Conservation (phyloP, 2,329 filamentous ascomycete species). For the Fonsecaea monophora region DNA sequence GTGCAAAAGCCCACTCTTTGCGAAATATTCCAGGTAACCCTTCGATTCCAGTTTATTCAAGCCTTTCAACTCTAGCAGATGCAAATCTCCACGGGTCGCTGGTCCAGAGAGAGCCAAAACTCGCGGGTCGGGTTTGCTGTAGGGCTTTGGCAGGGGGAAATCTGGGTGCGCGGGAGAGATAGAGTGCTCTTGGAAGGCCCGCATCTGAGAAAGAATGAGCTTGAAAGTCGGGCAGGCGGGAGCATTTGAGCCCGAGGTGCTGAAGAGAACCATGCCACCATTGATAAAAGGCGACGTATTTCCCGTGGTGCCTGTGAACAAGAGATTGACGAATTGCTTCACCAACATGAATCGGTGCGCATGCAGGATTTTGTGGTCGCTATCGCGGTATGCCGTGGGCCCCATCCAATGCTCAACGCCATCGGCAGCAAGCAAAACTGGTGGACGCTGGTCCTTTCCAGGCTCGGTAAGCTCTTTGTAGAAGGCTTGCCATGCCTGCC, state of each 20-base stretch:
- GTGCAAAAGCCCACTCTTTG: slow-evolving; percentile 79
- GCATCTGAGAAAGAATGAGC: slow-evolving; percentile 64
- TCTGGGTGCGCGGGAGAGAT: slow-evolving; percentile 47
- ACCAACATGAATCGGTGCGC: slow-evolving; percentile 82
- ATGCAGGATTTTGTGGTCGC: slow-evolving; percentile 77
- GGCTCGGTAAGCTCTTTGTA: slow-evolving; percentile 76
- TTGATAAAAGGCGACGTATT: slow-evolving; percentile 60
- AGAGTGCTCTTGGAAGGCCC: slow-evolving; percentile 48
- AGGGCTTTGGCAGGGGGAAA: slow-evolving; percentile 59
- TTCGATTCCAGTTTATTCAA: slow-evolving; percentile 77
- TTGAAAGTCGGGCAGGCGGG: slow-evolving; percentile 71
- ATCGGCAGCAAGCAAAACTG: slow-evolving; percentile 78
- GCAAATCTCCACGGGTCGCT: slow-evolving; percentile 40
- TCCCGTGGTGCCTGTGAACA: slow-evolving; percentile 60
- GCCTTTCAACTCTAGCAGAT: slow-evolving; percentile 66
- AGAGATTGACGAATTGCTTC: slow-evolving; percentile 73
- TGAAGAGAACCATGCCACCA: slow-evolving; percentile 79
- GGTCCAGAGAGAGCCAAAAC: slow-evolving; percentile 51
- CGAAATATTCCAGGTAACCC: slow-evolving; percentile 90
- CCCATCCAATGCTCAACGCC: slow-evolving; percentile 82
- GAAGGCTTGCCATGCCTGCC: slow-evolving; percentile 79
- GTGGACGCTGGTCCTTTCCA: slow-evolving; percentile 58
- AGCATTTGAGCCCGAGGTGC: slow-evolving; percentile 75
- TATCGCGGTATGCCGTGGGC: slow-evolving; percentile 74
- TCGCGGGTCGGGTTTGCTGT: slow-evolving; percentile 59